Percentiles rank a stretch among this genome's conserved stretches.
Conservation (phyloP, 495 filamentous ascomycete genomes). For the Apiosordaria backusii region DNA sequence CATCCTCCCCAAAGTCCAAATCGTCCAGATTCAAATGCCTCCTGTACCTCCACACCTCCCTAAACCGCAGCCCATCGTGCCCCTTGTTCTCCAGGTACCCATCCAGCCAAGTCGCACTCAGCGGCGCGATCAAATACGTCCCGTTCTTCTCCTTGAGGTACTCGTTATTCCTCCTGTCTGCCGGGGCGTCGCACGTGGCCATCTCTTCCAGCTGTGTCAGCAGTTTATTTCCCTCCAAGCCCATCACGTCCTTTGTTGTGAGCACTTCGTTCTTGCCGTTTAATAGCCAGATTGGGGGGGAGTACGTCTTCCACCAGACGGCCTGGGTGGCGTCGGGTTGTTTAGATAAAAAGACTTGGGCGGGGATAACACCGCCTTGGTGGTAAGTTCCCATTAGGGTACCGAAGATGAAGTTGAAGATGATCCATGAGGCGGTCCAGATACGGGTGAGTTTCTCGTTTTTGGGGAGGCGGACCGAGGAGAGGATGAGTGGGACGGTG, state of each 20-base stretch:
- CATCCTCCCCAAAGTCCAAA: slow-evolving; percentile 83
- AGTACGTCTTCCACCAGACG: slow-evolving; percentile 98
- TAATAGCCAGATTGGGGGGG: slow-evolving; percentile 86
- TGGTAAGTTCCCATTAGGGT: slow-evolving; percentile 89
- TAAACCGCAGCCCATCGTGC: slow-evolving; percentile 50
- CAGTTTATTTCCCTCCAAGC: slow-evolving; percentile 60
- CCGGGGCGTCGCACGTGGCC: slow-evolving; percentile 55
- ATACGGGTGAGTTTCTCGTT: slow-evolving; percentile 46
- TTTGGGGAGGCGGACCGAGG: slow-evolving; percentile 69
- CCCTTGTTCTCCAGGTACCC: slow-evolving; percentile 50
- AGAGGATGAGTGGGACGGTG: slow-evolving; percentile 80
- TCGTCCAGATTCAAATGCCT: slow-evolving; percentile 89
- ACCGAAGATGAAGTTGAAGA: slow-evolving; percentile 77
- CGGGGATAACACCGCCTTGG: slow-evolving; percentile 86
- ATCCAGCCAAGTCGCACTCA: slow-evolving; percentile 72
- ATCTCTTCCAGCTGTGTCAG: slow-evolving; percentile 55
- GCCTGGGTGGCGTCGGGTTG: slow-evolving; percentile 62
- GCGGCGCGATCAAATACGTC: slow-evolving; percentile 65
- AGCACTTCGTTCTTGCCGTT: slow-evolving; percentile 67
- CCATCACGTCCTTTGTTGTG: slow-evolving; percentile 79
- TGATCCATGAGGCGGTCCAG: slow-evolving; percentile 69
- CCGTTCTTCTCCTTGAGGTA: slow-evolving; percentile 50
- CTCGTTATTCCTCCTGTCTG: slow-evolving; percentile 46
- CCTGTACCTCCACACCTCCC: slow-evolving; percentile 66
- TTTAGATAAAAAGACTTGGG: slow-evolving; percentile 62